Conservation (phyloP, 75 land plant genomes). For the Picea sitchensis region DNA sequence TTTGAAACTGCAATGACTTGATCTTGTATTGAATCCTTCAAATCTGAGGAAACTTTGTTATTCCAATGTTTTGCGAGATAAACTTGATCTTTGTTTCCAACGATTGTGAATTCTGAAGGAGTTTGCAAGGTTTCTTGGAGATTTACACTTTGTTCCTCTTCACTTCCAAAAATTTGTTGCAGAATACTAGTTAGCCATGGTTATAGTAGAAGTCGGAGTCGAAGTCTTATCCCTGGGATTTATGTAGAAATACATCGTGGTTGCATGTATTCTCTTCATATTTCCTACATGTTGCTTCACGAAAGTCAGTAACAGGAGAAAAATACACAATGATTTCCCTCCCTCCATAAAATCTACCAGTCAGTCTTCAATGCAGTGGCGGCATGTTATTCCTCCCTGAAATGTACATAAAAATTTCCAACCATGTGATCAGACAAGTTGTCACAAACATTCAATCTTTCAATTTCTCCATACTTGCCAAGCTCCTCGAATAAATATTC, state of each 20-base stretch:
- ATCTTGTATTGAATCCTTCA: too few relatives aligned
- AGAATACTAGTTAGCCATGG: too few relatives aligned
- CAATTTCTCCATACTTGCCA: constrained; percentile 74
- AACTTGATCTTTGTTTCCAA: too few relatives aligned
- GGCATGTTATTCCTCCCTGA: constrained; percentile 76
- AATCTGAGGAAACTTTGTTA: too few relatives aligned
- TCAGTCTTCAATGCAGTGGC: constrained; percentile 62
- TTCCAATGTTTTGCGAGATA: too few relatives aligned
- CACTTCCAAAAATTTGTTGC: too few relatives aligned
- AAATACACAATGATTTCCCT: constrained; percentile 81
- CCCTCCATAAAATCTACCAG: constrained; percentile 70
- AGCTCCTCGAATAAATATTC: constrained; percentile 87
- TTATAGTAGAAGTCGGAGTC: too few relatives aligned
- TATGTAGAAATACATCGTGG: constrained; percentile 64
- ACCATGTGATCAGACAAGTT: constrained; percentile 88
- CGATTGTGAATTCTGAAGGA: too few relatives aligned
- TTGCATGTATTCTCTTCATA: constrained; percentile 82
- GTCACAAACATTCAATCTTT: constrained; percentile 71
- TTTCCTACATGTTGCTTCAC: constrained; percentile 73
- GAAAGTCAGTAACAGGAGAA: constrained; percentile 80
- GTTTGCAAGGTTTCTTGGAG: too few relatives aligned
- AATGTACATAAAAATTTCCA: constrained; percentile 80
- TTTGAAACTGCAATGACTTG: too few relatives aligned
- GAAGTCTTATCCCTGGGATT: constrained; percentile 32
- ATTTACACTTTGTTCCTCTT: too few relatives aligned